Base-by-base conservation (phyloP, 1,284 basidiomycete species). In the Ceratobasidium sp. region DNA sequence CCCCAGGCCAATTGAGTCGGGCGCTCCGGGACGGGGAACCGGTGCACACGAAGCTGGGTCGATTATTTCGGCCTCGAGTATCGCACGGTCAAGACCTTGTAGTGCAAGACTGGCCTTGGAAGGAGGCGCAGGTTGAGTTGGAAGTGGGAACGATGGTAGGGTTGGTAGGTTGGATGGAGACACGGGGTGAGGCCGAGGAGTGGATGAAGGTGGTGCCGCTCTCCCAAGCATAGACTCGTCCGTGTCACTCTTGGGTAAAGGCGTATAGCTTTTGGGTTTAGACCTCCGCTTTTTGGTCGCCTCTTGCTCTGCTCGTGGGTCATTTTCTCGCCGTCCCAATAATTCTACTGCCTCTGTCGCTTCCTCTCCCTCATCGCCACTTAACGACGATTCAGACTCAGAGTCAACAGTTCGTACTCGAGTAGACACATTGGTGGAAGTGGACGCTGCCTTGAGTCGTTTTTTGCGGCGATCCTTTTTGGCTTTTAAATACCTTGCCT, bases 31-130 rank as follows among this genome's bases (percentile, higher is more conserved):
- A 0, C 84, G 79, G 1, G 85, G 84, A 31, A 95, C 83, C 27
- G 85, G 80, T 2, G 88, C 77, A 0, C 85, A 82, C 1, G 83
- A 82, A 3, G 85, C 79, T 37, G 93, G 88, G 75, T 92, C 85
- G 27, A 96, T 86, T 39, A 94, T 80, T 75, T 90, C 87, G 6
- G 94, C 94, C 75, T 89, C 86, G 31, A 91, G 82, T 6, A 95
- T 84, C 19, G 90, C 92, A 77, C 85, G 84, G 79, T 94, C 93
- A 14, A 96, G 84, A 48, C 93, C 93, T 81, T 95, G 93, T 39
- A 90, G 84, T 4, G 89, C 89, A 19, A 95, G 87, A 24, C 87
- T 83, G 8, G 86, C 83, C 77, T 89, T 88, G 31, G 90, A 90
- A 0, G 93, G 93, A 0, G 90, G 88, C 76, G 90, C 84, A 0